Base-by-base conservation (phyloP, 768 basidiomycete genomes). In the Gymnopilus dilepis region DNA sequence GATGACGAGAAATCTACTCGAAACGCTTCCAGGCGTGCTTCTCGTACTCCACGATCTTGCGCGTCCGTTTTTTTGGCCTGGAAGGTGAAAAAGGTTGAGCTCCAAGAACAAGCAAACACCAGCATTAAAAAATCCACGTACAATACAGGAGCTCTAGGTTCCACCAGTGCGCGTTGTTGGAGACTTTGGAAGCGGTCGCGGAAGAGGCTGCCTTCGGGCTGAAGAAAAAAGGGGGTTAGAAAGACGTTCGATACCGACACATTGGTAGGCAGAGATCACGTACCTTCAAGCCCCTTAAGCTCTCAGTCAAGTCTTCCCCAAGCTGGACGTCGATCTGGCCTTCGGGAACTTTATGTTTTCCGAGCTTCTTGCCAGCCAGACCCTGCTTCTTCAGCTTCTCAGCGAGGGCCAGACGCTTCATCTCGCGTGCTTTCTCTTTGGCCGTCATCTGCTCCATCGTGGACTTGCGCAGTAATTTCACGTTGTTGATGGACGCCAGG, bases 181-280 rank as follows among this genome's bases (percentile, higher is more conserved):
- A 97, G 77, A 70, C 91, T 95, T 30, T 90, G 75, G 78, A 95
- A 95, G 2, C 95, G 86, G 72, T 98, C 95, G 24, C 88, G 84
- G 83, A 97, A 97, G 33, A 95, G 77, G 71, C 97, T 97, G 24
- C 95, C 95, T 78, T 97, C 95, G 17, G 93, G 92, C 95, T 97
- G 62, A 31, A 53, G 21, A 56, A 26, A 22, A 37, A 58, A 56
- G 34, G 7, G 12, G 2, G 30, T 51, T 13, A 22, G 9, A 33
- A 11, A 33, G 42, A 8, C 50, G 22, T 26, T 33, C 17, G 51
- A 38, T 38, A 60, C 62, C 22, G 54, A 53, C 51, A 28, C 34
- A 33, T n/a, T 6, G 21, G 9, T 9, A 31, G 34, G 40, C 59
- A 31, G 21, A 33, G 41, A 58, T 43, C 19, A 76, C 83, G 42